Evolutionary conservation across 768 basidiomycete genomes (phyloP).

Genomic region (Butyriboletus loyo): DNA sequence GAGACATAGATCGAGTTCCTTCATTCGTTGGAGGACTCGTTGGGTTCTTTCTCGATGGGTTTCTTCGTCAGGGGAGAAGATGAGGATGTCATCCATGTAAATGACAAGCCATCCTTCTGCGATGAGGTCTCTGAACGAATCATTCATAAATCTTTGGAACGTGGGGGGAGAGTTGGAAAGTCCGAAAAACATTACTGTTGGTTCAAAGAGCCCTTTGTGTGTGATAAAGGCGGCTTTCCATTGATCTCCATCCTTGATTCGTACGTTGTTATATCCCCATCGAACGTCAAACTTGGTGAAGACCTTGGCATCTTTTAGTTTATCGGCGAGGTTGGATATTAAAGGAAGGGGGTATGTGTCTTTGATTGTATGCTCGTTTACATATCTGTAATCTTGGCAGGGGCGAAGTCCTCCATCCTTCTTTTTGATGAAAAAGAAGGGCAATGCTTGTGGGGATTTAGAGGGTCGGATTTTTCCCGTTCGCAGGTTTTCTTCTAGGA

Average conservation of each 20-base stretch:
- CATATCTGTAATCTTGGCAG: too few species aligned
- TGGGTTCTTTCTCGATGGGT: too few species aligned
- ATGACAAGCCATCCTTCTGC: background rate
- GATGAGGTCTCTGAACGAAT: background rate
- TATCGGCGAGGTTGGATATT: background rate
- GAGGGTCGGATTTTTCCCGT: background rate
- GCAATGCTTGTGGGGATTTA: background rate
- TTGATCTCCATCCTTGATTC: too few species aligned
- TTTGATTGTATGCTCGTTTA: background rate
- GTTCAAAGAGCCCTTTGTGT: too few species aligned
- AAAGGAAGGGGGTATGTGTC: background rate
- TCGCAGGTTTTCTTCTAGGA: background rate
- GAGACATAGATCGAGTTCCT: too few species aligned
- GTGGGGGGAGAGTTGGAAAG: too few species aligned
- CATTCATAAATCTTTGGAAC: background rate
- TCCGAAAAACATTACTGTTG: too few species aligned
- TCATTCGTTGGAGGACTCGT: too few species aligned
- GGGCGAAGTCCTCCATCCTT: background rate
- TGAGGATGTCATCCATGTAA: constrained; percentile 25
- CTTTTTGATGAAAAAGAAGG: background rate
- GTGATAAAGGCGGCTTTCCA: too few species aligned
- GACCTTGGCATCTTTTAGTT: background rate
- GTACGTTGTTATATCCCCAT: too few species aligned
- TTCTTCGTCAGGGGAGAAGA: constrained; percentile 31
- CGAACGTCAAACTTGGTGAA: background rate